phyloP scores from a whole-genome alignment of 768 basidiomycete species.

The Kwoniella sp. region DNA sequence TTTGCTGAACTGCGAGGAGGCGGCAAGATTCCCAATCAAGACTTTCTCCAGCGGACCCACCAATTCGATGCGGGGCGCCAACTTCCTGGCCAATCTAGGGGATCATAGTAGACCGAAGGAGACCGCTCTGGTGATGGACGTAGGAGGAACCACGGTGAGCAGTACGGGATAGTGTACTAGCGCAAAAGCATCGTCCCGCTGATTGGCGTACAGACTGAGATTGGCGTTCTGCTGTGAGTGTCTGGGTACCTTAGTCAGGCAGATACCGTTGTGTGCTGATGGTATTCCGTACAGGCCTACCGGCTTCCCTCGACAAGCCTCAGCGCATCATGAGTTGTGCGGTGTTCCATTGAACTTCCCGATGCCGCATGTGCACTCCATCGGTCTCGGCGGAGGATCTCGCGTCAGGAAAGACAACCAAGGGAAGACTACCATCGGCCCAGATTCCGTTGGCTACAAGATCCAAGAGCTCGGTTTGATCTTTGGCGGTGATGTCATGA shows the following conservation, averaged over 20 bases:
- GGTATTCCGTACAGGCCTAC: slow-evolving; percentile 61
- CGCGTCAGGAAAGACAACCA: slow-evolving; percentile 58
- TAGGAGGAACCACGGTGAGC: slow-evolving; percentile 65
- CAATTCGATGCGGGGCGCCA: slow-evolving; percentile 72
- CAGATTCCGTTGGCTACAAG: slow-evolving; percentile 68
- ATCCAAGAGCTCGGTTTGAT: slow-evolving; percentile 58
- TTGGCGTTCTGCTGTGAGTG: slow-evolving; percentile 57
- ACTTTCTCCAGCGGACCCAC: slow-evolving; percentile 69
- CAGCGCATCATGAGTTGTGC: slow-evolving; percentile 66
- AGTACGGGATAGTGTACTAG: background rate
- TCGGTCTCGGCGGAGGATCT: slow-evolving; percentile 70
- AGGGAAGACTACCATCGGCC: slow-evolving; percentile 63
- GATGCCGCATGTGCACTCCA: slow-evolving; percentile 58
- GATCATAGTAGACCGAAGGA: slow-evolving; percentile 38
- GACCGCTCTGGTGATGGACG: slow-evolving; percentile 61
- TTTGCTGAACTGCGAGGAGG: slow-evolving; percentile 54
- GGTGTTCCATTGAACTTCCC: slow-evolving; percentile 63
- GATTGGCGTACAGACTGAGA: slow-evolving; percentile 16
- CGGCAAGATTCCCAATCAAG: slow-evolving; percentile 65
- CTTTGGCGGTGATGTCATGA: slow-evolving; percentile 65
- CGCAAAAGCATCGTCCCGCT: background rate
- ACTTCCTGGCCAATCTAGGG: slow-evolving; percentile 61
- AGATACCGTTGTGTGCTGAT: slow-evolving; percentile 48
- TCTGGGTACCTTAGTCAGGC: no score
- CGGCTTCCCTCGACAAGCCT: slow-evolving; percentile 66